Evolutionary conservation across 805 yeast species (phyloP).

Genomic region (Cyberlindnera maritima): DNA sequence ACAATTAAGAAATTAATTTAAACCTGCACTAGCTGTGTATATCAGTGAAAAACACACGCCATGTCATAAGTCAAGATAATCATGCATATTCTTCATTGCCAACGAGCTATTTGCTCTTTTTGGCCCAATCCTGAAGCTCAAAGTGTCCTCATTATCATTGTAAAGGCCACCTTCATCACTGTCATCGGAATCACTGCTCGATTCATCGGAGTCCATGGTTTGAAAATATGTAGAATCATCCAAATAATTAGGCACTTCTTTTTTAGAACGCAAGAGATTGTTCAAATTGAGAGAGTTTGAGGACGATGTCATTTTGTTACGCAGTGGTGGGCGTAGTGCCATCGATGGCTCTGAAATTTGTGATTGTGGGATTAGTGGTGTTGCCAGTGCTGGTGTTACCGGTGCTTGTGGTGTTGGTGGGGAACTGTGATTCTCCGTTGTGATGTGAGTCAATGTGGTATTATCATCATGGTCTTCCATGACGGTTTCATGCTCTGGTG

Average conservation of each 20-base stretch:
- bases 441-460: background rate
- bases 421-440: background rate
- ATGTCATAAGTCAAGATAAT: conserved; percentile 22
- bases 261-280: conserved; percentile 23
- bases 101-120: conserved; percentile 22
- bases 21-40: too few relatives aligned
- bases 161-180: conserved; percentile 19
- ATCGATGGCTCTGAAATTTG: background rate
- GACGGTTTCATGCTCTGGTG: background rate
- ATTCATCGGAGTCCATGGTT: conserved; percentile 23
- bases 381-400: too few relatives aligned
- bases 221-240: conserved; percentile 28
- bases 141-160: conserved; percentile 24
- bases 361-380: conserved; percentile 3
- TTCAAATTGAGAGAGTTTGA: conserved; percentile 24
- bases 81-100: conserved; percentile 23
- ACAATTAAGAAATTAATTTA: too few relatives aligned
- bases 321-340: conserved; percentile 14
- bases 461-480: background rate
- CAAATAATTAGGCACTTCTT: conserved; percentile 23
- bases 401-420: conserved; percentile 8
- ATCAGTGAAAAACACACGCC: background rate
- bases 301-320: conserved; percentile 17
- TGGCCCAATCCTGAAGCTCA: conserved; percentile 24
- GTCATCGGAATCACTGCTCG: conserved; percentile 15